phyloP scores from a whole-genome alignment of 371 early-diverging fungal genomes.

The Mucor circinelloides region DNA sequence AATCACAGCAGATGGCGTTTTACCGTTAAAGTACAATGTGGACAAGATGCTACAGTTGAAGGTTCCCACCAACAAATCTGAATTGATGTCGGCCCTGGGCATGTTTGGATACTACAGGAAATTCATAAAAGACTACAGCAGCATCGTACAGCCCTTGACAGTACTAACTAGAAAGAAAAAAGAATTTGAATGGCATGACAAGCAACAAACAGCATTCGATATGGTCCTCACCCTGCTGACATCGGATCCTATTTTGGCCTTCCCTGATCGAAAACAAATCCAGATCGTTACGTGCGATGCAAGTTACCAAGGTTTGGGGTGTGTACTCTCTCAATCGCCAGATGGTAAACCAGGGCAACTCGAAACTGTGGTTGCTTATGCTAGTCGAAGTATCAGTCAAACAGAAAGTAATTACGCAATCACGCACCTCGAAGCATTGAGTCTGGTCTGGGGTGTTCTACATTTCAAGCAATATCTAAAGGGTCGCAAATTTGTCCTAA shows the following conservation, averaged over 20 bases:
- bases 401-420: constrained; percentile 17
- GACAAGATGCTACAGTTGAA: neutral
- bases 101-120: constrained; percentile 31
- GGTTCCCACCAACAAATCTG: constrained; percentile 13
- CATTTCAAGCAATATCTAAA: constrained; percentile 37
- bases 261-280: constrained; percentile 21
- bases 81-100: constrained; percentile 32
- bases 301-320: constrained; percentile 31
- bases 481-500: constrained; percentile 27
- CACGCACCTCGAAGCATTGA: constrained; percentile 9
- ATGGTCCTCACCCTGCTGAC: constrained; percentile 13
- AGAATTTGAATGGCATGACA: constrained; percentile 18
- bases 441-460: constrained; percentile 34
- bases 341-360: constrained; percentile 27
- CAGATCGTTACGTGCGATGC: constrained; percentile 45
- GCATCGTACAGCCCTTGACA: constrained; percentile 11
- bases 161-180: constrained; percentile 1
- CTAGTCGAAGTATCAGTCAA: constrained; percentile 7
- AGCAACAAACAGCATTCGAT: constrained; percentile 27
- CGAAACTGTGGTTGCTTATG: constrained; percentile 27
- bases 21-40: neutral
- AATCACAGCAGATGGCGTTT: neutral
- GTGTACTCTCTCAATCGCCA: constrained; percentile 32
- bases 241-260: constrained; percentile 20
- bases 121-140: constrained; percentile 31